Conservation (phyloP, 352 stramenopile genomes). For the Thalassiosira oceanica region DNA sequence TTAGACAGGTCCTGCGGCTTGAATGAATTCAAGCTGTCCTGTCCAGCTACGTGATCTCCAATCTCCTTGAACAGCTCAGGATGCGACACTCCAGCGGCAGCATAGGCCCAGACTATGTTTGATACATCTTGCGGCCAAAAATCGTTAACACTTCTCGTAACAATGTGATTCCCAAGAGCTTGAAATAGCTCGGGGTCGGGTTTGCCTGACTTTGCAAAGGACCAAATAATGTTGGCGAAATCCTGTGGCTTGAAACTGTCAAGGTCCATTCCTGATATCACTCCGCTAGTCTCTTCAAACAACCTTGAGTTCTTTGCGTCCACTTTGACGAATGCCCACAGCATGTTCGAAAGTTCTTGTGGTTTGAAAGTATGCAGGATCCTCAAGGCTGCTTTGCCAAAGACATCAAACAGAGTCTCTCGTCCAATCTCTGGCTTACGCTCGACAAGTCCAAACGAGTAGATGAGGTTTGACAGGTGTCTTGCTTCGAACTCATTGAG, state of each 20-base stretch:
- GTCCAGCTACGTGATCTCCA: not conserved
- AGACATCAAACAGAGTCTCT: slow-evolving; percentile 1
- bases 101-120: slow-evolving; percentile 17
- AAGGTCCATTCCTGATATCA: too few relatives aligned
- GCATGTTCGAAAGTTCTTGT: slow-evolving; percentile 7
- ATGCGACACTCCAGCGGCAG: not conserved
- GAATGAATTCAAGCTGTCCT: not conserved
- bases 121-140: slow-evolving; percentile 7
- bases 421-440: slow-evolving; percentile 1
- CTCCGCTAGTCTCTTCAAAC: too few relatives aligned
- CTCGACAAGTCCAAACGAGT: not conserved
- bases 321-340: slow-evolving; percentile 16
- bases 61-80: not conserved
- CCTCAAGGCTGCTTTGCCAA: too few relatives aligned
- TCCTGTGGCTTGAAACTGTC: too few relatives aligned
- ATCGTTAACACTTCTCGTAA: not conserved
- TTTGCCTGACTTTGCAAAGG: too few relatives aligned
- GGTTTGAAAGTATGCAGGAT: too few relatives aligned
- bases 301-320: too few relatives aligned
- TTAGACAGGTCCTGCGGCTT: slow-evolving; percentile 4
- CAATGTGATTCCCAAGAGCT: too few relatives aligned
- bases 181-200: too few relatives aligned
- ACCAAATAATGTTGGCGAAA: too few relatives aligned
- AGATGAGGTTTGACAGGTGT: slow-evolving; percentile 10
- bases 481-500: slow-evolving; percentile 4